phyloP scores from a whole-genome alignment of 345 rosid species.

The Pugionium cornutum region DNA sequence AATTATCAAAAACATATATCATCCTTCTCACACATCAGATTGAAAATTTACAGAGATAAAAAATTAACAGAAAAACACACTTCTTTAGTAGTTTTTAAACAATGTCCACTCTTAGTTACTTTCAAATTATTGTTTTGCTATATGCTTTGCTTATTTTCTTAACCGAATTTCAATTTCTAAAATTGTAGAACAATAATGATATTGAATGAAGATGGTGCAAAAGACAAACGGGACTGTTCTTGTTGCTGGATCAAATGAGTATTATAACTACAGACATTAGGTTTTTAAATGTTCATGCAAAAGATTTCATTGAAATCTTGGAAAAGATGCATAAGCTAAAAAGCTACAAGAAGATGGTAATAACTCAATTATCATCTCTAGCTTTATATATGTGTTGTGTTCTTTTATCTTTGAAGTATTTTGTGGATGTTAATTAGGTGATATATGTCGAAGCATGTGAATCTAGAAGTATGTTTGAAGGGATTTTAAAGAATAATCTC shows the following conservation, averaged over 20 bases:
- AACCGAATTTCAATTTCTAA: constrained; percentile 28
- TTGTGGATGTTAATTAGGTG: constrained; percentile 40
- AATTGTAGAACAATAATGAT: neutral
- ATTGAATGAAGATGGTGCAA: neutral
- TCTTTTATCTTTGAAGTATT: neutral
- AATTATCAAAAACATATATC: no score
- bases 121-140: constrained; percentile 25
- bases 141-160: constrained; percentile 26
- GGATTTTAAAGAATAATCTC: no score
- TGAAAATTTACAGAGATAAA: neutral
- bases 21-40: constrained; percentile 2
- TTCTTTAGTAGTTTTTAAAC: neutral
- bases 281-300: constrained; percentile 39
- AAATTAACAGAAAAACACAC: neutral
- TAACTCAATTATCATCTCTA: neutral
- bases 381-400: neutral
- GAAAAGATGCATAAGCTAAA: constrained; percentile 46
- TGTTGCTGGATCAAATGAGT: constrained; percentile 62
- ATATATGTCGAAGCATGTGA: constrained; percentile 71
- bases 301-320: constrained; percentile 49
- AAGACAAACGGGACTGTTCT: constrained; percentile 67
- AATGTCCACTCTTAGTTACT: constrained; percentile 33
- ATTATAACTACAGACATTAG: constrained; percentile 69
- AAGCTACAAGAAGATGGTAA: constrained; percentile 38
- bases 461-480: neutral